A percentile compares a stretch with the other conserved stretches of the same genome.
Evolutionary conservation across 2,329 filamentous ascomycete genomes (phyloP).

Genomic region (Beauveria australis): DNA sequence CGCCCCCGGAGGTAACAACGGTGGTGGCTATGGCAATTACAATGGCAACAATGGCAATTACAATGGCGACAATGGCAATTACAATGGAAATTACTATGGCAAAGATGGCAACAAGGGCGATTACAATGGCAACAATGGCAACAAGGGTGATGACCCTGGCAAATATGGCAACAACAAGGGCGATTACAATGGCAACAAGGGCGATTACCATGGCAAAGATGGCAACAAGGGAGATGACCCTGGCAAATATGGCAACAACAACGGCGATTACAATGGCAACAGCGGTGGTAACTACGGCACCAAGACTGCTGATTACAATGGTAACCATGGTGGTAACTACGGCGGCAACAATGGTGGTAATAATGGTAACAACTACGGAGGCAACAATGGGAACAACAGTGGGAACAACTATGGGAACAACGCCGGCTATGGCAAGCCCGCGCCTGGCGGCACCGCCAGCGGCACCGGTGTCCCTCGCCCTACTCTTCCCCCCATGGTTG

Average conservation of each 20-base stretch:
- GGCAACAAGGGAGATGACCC: not conserved
- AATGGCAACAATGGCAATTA: not conserved
- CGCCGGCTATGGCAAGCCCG: not conserved
- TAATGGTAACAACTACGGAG: not conserved
- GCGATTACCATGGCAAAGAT: not conserved
- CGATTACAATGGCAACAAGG: not conserved
- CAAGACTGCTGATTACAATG: not conserved
- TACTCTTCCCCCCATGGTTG: constrained; percentile 12
- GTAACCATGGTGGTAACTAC: not conserved
- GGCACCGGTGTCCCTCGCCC: constrained; percentile 1
- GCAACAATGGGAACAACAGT: not conserved
- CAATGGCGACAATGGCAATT: not conserved
- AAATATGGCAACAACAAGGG: not conserved
- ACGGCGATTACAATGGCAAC: not conserved
- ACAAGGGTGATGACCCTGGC: not conserved
- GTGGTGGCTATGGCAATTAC: not conserved
- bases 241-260: not conserved
- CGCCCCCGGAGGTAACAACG: not conserved
- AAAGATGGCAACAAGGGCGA: not conserved
- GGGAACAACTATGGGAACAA: not conserved
- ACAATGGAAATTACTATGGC: not conserved
- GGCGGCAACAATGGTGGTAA: too few relatives aligned
- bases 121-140: not conserved
- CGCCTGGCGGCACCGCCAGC: not conserved
- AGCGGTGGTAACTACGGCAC: not conserved